A percentile compares a stretch with the other conserved stretches of the same genome.
phyloP scores from a whole-genome alignment of 78 protist species.

The Dictyostelium firmibasis region DNA sequence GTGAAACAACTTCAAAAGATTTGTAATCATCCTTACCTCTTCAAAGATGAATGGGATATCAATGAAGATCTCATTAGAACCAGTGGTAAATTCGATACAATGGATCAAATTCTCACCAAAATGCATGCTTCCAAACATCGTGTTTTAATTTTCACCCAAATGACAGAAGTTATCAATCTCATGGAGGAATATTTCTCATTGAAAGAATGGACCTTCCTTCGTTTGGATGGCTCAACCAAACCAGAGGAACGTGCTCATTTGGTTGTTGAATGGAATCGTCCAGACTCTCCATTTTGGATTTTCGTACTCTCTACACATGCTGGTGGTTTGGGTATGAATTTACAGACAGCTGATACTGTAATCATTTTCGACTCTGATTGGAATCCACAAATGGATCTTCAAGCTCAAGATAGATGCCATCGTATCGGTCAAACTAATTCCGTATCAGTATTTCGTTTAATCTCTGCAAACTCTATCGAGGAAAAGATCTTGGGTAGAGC shows the following conservation, averaged over 20 bases:
- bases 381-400: constrained; percentile 93
- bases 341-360: constrained; percentile 96
- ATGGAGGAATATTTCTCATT: constrained; percentile 85
- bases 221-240: constrained; percentile 93
- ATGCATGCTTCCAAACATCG: constrained; percentile 80
- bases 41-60: constrained; percentile 62
- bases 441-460: constrained; percentile 93
- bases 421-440: constrained; percentile 98
- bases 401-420: constrained; percentile 95
- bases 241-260: constrained; percentile 86
- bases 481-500: constrained; percentile 94
- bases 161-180: constrained; percentile 82
- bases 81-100: constrained; percentile 90
- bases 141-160: constrained; percentile 92
- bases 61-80: constrained; percentile 56
- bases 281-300: constrained; percentile 81
- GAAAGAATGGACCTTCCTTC: constrained; percentile 62
- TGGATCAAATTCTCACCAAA: constrained; percentile 90
- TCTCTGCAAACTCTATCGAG: constrained; percentile 89
- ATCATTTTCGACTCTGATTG: constrained; percentile 97
- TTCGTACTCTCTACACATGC: constrained; percentile 95
- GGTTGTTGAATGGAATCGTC: constrained; percentile 74
- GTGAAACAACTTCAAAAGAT: constrained; percentile 97
- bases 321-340: constrained; percentile 98
- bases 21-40: constrained; percentile 98